Evolutionary conservation across 495 filamentous ascomycete species (phyloP).

Genomic region (Aspergillus affinis): DNA sequence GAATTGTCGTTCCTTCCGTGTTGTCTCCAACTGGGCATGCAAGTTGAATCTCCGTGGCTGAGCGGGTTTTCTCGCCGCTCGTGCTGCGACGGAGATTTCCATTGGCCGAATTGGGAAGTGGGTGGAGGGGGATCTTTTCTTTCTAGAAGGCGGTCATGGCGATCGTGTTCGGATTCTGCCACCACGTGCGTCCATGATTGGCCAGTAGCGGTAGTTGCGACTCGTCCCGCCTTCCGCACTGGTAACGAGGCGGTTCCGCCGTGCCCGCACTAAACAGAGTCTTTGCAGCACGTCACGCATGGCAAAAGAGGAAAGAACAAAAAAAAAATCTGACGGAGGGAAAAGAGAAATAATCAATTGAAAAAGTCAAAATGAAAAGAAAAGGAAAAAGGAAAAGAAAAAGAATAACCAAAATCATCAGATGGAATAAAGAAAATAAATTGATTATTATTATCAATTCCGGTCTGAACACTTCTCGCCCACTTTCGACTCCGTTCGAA

Average conservation of each 20-base stretch:
- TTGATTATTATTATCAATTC: not conserved
- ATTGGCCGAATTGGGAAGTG: not conserved
- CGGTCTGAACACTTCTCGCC: not conserved
- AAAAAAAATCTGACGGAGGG: conserved; percentile 1
- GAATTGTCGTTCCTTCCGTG: not conserved
- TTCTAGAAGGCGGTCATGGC: not conserved
- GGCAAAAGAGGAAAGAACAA: conserved; percentile 8
- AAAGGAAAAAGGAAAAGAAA: not conserved
- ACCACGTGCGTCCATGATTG: conserved; percentile 26
- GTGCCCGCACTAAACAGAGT: not conserved
- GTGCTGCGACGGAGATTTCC: not conserved
- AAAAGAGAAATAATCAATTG: no score
- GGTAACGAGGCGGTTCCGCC: conserved; percentile 12
- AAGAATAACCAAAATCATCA: not conserved
- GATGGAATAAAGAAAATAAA: no score
- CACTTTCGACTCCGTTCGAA: not conserved
- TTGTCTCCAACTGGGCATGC: no score
- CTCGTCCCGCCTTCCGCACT: conserved; percentile 19
- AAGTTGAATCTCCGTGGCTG: not conserved
- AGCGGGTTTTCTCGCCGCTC: not conserved
- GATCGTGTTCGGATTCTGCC: conserved; percentile 19
- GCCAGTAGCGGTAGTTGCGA: conserved; percentile 14
- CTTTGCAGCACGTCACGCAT: not conserved
- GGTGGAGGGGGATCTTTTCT: not conserved
- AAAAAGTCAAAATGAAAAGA: no score